Percentiles rank a stretch among this genome's conserved stretches.
Evolutionary conservation across 306 rosid species (phyloP).

Genomic region (Quercus rubra): DNA sequence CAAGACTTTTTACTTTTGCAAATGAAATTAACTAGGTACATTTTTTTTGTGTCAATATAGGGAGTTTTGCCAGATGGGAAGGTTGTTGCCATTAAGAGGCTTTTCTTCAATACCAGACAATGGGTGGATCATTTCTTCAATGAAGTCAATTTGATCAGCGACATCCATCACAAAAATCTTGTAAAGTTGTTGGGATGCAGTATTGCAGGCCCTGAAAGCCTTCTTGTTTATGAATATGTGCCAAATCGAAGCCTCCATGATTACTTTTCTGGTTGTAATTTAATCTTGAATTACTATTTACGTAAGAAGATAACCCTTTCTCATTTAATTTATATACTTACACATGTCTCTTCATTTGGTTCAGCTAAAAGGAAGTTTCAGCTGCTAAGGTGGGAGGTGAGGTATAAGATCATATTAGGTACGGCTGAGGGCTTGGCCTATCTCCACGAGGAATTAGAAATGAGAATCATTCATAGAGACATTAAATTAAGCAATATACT

Average conservation of each 20-base stretch:
- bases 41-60: conserved; percentile 9
- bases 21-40: not conserved
- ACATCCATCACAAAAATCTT: conserved; percentile 42
- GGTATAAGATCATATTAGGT: conserved; percentile 34
- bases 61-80: conserved; percentile 38
- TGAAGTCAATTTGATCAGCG: conserved; percentile 44
- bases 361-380: conserved; percentile 13
- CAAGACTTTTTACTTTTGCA: not conserved
- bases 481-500: conserved; percentile 58
- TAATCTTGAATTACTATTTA: not conserved
- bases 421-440: conserved; percentile 63
- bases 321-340: not conserved
- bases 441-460: conserved; percentile 60
- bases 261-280: conserved; percentile 46
- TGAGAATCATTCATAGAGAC: conserved; percentile 72
- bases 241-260: conserved; percentile 59
- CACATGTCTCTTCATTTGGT: not conserved
- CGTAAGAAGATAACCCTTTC: not conserved
- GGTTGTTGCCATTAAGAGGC: conserved; percentile 48
- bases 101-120: conserved; percentile 51
- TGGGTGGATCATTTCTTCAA: conserved; percentile 52
- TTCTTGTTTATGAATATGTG: conserved; percentile 67
- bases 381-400: conserved; percentile 31
- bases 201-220: conserved; percentile 79
- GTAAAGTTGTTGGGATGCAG: conserved; percentile 64